phyloP scores from a whole-genome alignment of 495 filamentous ascomycete genomes.

The Penicillium malachiteum region DNA sequence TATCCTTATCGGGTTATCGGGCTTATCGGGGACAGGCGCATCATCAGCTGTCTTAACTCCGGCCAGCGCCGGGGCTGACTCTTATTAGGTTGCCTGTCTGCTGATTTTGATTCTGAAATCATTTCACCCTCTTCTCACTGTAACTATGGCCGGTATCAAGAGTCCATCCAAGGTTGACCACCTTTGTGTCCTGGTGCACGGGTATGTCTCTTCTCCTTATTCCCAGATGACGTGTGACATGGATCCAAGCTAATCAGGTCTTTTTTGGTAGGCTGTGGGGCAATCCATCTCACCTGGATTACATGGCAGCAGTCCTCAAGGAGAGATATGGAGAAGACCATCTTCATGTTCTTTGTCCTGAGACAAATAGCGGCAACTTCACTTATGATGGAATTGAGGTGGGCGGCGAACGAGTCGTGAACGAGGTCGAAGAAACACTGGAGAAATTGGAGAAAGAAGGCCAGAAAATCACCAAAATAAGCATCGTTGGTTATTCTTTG shows the following conservation, averaged over 20 bases:
- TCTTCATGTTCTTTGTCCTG: constrained; percentile 71
- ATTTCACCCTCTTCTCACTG: background rate
- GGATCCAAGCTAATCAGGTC: constrained; percentile 9
- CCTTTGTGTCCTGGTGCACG: constrained; percentile 93
- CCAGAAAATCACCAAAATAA: constrained; percentile 73
- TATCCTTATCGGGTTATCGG: background rate
- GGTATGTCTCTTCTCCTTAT: constrained; percentile 55
- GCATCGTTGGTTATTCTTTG: constrained; percentile 84
- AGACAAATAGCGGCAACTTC: constrained; percentile 76
- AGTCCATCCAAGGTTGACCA: constrained; percentile 54
- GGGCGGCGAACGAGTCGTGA: constrained; percentile 82
- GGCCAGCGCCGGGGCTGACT: background rate
- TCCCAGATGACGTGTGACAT: constrained; percentile 6
- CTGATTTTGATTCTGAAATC: background rate
- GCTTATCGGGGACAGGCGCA: background rate
- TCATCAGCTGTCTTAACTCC: constrained; percentile 3
- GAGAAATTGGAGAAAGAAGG: constrained; percentile 63
- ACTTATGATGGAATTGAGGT: constrained; percentile 95
- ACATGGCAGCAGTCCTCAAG: constrained; percentile 65
- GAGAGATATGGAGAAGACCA: constrained; percentile 60
- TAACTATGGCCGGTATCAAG: constrained; percentile 2
- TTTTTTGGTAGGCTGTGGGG: constrained; percentile 71
- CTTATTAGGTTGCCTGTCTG: background rate
- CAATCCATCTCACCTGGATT: constrained; percentile 79
- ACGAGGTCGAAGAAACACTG: constrained; percentile 84